phyloP scores from a whole-genome alignment of 2,329 filamentous ascomycete species.

The Cordyceps cateniannulata region DNA sequence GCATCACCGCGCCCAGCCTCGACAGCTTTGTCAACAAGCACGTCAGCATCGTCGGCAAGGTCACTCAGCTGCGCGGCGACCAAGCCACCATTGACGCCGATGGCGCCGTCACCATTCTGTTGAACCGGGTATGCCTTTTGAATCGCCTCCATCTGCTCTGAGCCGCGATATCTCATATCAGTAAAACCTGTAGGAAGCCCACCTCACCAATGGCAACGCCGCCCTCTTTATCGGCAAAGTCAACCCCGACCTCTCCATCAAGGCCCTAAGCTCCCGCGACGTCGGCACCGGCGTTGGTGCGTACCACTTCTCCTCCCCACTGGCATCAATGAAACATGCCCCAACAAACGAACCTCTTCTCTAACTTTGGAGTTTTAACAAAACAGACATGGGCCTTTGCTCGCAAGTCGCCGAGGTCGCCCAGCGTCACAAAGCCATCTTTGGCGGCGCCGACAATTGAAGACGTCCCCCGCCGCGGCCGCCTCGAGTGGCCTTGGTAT shows the following conservation, averaged over 20 bases:
- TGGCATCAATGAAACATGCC: too few relatives aligned
- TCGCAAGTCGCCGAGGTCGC: slow-evolving; percentile 80
- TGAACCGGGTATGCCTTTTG: slow-evolving; percentile 56
- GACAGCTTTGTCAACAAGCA: slow-evolving; percentile 66
- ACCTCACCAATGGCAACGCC: slow-evolving; percentile 62
- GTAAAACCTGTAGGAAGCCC: slow-evolving; percentile 50
- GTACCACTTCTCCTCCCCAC: slow-evolving; percentile 27
- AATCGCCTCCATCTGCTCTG: too few relatives aligned
- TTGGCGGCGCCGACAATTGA: slow-evolving; percentile 52
- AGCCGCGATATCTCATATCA: too few relatives aligned
- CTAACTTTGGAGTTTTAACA: not conserved
- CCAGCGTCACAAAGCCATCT: slow-evolving; percentile 74
- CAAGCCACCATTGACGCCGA: slow-evolving; percentile 73
- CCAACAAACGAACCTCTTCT: not conserved
- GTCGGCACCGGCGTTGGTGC: slow-evolving; percentile 63
- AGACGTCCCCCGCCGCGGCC: slow-evolving; percentile 19
- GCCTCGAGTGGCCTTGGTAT: slow-evolving; percentile 34
- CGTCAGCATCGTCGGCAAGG: slow-evolving; percentile 81
- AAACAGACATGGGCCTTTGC: slow-evolving; percentile 65
- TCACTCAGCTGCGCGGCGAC: slow-evolving; percentile 75
- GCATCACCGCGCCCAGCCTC: slow-evolving; percentile 75
- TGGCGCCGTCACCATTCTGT: slow-evolving; percentile 64
- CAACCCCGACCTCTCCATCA: slow-evolving; percentile 63
- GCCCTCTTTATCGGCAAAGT: slow-evolving; percentile 78
- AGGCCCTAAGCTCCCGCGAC: slow-evolving; percentile 63